Evolutionary conservation across 176 grass and related monocot genomes (phyloP), one percentile per base, ranked within the genome.

Genomic region (Paspalum vaginatum): DNA sequence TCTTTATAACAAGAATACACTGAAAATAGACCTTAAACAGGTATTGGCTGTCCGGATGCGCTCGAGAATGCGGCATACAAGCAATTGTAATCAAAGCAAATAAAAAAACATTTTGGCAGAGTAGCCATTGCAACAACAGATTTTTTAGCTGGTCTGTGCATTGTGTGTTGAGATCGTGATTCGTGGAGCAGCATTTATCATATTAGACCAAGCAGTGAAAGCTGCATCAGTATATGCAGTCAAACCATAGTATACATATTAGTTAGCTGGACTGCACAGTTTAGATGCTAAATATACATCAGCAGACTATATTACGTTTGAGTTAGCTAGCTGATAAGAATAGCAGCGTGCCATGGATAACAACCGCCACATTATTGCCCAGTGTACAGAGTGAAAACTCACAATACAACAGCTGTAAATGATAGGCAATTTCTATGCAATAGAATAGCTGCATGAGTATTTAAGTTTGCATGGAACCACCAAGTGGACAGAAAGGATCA

Each of bases 21-120:
- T 57, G 20, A 88, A 24, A 60, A 57, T n/a, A 12, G 24, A 65
- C 7, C 7, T 4, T 61, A 48, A 51, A 60, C 2, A 66, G 5
- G 14, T 2, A 68, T 7, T 38, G 9, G 27, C 38, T 39, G 26
- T 11, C 45, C 14, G 12, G 2, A 3, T 8, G 74, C 45, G 21
- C n/a, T 66, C 9, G 42, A 65, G 14, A 53, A 60, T 52, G 11
- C 61, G 52, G 16, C 64, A 77, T 70, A 48, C 6, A 77, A 69
- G 13, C 60, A 70, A 22, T 16, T 20, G 48, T 40, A 82, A 65
- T 41, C 18, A 66, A 20, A 47, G 26, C 14, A 26, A 20, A 50
- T 48, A 43, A 7, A 16, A 16, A 26, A 53, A 20, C 32, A 51
- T 11, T 16, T 41, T 66, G 20, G 74, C 6, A 47, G 47, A 66